Evolutionary conservation across 306 rosid species (phyloP).

Genomic region (Inga laurina): DNA sequence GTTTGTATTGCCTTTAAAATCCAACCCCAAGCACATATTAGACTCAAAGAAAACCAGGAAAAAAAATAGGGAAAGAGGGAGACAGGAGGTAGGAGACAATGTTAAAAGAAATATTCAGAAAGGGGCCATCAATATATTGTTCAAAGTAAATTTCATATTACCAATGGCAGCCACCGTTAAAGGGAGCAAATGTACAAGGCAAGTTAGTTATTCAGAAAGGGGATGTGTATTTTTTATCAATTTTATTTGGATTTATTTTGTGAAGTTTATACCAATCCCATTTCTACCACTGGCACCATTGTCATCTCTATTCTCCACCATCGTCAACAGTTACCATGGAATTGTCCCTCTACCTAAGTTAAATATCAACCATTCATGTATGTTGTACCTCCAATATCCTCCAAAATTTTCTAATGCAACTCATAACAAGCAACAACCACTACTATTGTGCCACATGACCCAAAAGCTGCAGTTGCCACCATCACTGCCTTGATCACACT

Average conservation of each 20-base stretch:
- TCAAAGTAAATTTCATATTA: neutral
- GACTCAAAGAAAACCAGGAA: neutral
- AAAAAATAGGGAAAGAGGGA: neutral
- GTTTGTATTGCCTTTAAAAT: constrained; percentile 44
- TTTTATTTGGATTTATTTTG: neutral
- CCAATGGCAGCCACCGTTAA: neutral
- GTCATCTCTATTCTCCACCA: neutral
- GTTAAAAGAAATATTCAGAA: neutral
- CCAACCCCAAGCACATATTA: neutral
- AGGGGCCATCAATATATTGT: neutral
- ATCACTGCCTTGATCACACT: neutral
- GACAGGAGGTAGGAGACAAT: neutral
- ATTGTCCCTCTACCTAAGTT: neutral
- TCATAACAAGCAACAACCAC: neutral
- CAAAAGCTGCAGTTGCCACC: neutral
- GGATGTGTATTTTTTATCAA: too few relatives aligned
- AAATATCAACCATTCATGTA: neutral
- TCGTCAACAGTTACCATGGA: neutral
- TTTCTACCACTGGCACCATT: neutral
- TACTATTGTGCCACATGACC: neutral
- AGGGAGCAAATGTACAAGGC: neutral
- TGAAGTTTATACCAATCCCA: neutral
- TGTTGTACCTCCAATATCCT: neutral
- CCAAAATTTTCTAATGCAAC: neutral
- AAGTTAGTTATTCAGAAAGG: neutral